phyloP scores from a whole-genome alignment of 176 grass and related monocot genomes.

The Raddia distichophylla region DNA sequence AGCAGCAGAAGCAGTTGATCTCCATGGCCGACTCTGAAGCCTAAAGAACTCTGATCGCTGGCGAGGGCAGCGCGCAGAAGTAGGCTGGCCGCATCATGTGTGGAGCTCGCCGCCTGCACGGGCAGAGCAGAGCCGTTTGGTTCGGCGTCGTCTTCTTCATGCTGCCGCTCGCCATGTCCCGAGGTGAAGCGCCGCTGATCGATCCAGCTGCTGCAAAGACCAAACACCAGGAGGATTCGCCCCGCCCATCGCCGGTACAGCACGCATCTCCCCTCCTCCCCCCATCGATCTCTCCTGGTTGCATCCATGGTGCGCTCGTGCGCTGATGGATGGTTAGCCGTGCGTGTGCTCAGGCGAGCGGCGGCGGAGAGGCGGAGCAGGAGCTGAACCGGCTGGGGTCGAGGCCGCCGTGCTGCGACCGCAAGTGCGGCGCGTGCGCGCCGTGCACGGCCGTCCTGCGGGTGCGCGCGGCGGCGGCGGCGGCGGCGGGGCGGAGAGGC shows the following conservation, averaged over 20 bases:
- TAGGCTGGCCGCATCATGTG: constrained; percentile 13
- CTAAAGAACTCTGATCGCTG: background rate
- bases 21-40: background rate
- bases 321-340: background rate
- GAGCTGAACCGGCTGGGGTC: constrained; percentile 46
- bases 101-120: background rate
- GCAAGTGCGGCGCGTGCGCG: constrained; percentile 55
- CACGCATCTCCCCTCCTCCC: background rate
- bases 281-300: background rate
- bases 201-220: background rate
- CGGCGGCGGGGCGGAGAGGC: background rate
- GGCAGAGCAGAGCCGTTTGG: background rate
- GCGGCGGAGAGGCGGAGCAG: background rate
- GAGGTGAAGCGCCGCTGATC: background rate
- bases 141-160: constrained; percentile 13
- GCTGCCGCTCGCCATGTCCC: background rate
- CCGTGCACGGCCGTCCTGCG: constrained; percentile 55
- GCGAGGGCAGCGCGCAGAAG: background rate
- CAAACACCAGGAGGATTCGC: background rate
- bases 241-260: background rate
- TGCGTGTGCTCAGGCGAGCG: constrained; percentile 5
- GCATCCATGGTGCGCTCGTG: background rate
- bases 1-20: background rate
- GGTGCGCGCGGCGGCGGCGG: constrained; percentile 45
- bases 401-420: constrained; percentile 61